Evolutionary conservation across 345 rosid species (phyloP).

Genomic region (Brassica napus): DNA sequence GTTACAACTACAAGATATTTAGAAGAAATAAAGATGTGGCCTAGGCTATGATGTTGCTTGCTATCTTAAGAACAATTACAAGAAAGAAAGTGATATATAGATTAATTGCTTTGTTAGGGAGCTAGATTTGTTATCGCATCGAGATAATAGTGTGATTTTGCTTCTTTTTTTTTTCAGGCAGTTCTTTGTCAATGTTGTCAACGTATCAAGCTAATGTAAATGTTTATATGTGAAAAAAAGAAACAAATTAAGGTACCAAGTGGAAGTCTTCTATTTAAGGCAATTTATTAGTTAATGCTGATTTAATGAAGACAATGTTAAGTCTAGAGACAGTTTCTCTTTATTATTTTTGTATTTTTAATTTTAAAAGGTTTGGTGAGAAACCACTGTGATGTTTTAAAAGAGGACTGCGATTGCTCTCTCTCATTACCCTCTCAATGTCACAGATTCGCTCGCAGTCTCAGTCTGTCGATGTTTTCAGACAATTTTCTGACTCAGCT

Average conservation of each 20-base stretch:
- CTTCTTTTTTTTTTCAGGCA: not conserved
- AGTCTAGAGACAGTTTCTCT: no score
- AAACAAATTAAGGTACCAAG: no score
- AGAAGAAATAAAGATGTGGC: not conserved
- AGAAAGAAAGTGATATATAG: not conserved
- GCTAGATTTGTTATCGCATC: not conserved
- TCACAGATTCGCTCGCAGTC: conserved; percentile 2
- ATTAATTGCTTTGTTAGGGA: not conserved
- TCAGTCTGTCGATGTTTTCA: not conserved
- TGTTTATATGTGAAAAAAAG: not conserved
- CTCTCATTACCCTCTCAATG: not conserved
- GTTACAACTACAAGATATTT: not conserved
- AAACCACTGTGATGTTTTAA: no score
- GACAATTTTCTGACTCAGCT: conserved; percentile 19
- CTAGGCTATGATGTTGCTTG: not conserved
- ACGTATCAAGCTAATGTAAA: not conserved
- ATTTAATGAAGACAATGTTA: no score
- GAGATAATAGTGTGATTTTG: not conserved
- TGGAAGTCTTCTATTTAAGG: no score
- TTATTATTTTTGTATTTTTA: no score
- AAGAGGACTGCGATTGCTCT: not conserved
- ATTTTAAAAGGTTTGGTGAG: no score
- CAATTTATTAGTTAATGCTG: no score
- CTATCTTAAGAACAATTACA: not conserved
- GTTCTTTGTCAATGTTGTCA: not conserved